A percentile compares a stretch with the other conserved stretches of the same genome.
Evolutionary conservation across 2,329 filamentous ascomycete genomes (phyloP).

Genomic region (Aspergillus jensenii): DNA sequence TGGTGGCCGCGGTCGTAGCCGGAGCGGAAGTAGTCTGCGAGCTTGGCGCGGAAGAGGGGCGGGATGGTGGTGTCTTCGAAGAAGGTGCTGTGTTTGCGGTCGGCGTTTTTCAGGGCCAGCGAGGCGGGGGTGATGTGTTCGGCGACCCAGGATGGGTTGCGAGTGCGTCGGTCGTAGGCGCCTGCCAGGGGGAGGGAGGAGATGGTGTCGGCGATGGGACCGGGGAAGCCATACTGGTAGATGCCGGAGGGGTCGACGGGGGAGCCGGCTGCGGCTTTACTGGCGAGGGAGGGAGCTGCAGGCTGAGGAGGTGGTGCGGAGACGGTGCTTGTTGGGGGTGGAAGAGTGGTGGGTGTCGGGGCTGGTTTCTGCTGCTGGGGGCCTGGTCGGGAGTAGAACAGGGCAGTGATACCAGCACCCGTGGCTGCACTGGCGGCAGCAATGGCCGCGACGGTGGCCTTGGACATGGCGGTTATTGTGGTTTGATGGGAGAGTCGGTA

Average conservation of each 20-base stretch:
- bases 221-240: constrained; percentile 88
- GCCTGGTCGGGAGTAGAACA: constrained; percentile 57
- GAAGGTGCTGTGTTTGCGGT: constrained; percentile 82
- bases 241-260: constrained; percentile 73
- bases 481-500: neutral
- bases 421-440: constrained; percentile 74
- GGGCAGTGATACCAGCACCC: constrained; percentile 69
- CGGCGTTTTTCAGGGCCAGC: constrained; percentile 69
- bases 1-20: constrained; percentile 97
- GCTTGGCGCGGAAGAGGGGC: constrained; percentile 79
- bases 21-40: constrained; percentile 91
- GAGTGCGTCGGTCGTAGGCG: constrained; percentile 82
- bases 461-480: constrained; percentile 64
- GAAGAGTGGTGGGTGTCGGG: constrained; percentile 30
- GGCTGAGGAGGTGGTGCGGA: constrained; percentile 30
- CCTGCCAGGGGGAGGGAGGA: constrained; percentile 75
- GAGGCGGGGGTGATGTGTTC: constrained; percentile 95
- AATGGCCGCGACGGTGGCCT: constrained; percentile 72
- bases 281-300: constrained; percentile 30
- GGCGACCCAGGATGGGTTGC: constrained; percentile 92
- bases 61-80: constrained; percentile 79
- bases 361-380: constrained; percentile 23
- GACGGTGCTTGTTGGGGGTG: constrained; percentile 37
- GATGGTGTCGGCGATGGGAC: constrained; percentile 81
- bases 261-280: constrained; percentile 27